These are phyloP conservation scores for Spinacia oleracea DNA, from an alignment of 179 eudicot genomes.

Conservation along the genomic window DNA sequence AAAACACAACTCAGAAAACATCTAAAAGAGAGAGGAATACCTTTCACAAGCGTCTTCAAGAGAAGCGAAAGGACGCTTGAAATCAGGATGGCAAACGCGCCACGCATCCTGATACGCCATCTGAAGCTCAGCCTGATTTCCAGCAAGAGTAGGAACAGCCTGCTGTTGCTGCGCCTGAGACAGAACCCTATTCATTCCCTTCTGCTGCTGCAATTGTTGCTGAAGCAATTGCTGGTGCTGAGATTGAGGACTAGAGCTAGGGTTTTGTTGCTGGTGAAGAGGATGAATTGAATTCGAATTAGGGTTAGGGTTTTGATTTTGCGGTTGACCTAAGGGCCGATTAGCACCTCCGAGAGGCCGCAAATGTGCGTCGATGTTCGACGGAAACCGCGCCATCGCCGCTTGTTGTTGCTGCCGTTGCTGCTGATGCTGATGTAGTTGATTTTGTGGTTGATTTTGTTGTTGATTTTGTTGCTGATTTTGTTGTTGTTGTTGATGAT, in stretches of 20 bases:
- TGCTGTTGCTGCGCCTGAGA: slow-evolving; percentile 21
- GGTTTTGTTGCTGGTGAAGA: slow-evolving; percentile 30
- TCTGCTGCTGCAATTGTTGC: slow-evolving; percentile 36
- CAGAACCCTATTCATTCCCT: slow-evolving; percentile 21
- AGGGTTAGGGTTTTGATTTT: slow-evolving; percentile 34
- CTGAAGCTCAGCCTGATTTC: slow-evolving; percentile 67
- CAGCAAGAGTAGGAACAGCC: slow-evolving; percentile 21
- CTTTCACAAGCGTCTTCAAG: slow-evolving; percentile 95
- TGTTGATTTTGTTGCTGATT: slow-evolving; percentile 12
- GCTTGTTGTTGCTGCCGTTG: slow-evolving; percentile 41
- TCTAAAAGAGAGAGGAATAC: slow-evolving; percentile 31
- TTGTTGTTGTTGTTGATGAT: slow-evolving; percentile 35
- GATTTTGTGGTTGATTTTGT: slow-evolving; percentile 1
- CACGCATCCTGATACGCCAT: slow-evolving; percentile 94
- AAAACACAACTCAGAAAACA: not conserved
- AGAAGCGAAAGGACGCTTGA: slow-evolving; percentile 76
- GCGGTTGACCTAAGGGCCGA: slow-evolving; percentile 30
- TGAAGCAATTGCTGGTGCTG: slow-evolving; percentile 38
- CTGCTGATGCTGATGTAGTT: slow-evolving; percentile 21
- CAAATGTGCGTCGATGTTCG: slow-evolving; percentile 62
- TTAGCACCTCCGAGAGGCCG: slow-evolving; percentile 41
- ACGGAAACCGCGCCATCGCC: slow-evolving; percentile 55
- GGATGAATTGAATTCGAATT: slow-evolving; percentile 23
- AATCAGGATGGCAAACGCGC: slow-evolving; percentile 92
- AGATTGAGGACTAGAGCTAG: slow-evolving; percentile 33